Base-by-base conservation (phyloP, 192 early-diverging fungal species). In the Coemansia sp. region DNA sequence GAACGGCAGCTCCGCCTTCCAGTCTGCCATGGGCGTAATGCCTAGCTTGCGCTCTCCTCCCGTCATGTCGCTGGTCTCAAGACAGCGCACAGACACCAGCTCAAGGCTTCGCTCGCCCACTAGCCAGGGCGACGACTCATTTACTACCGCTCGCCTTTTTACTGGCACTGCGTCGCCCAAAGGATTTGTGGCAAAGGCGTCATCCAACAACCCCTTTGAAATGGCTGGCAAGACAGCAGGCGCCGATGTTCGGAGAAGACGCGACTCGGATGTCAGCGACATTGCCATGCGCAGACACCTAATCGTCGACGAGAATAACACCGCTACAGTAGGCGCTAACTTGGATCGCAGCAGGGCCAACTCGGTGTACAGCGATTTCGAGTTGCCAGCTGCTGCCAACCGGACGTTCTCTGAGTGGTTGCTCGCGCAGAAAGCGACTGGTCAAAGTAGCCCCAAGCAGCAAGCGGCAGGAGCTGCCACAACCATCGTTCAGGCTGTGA, bases 271-370 rank as follows among this genome's bases (percentile, higher is more conserved):
- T 46, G 71, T 79, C 43, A 79, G 77, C 64, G 77, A 79, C 38
- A 79, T 79, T 56, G 77, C 71, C 32, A 79, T 79, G 77, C 77
- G 71, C 64, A 70, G 32, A 17, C 71, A 79, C 53, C 25, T 79
- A 39, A 36, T 41, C 11, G 39, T 62, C 19, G 53, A 27, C 25
- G 64, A 73, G 5, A 64, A 74, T 14, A 12, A 54, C 8, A 31
- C 38, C 17, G 40, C 14, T 12, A 35, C 47, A 5, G 29, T 8
- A 27, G 41, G 14, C 6, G 14, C 27, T 5, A 45, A 0, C 11
- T 9, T 35, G 22, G 49, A 47, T 9, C 25, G 42, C 38, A 47
- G 58, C 47, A 17, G 45, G 32, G 17, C 54, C n/a, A 19, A 31
- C 42, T 41, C 57, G 17, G 15, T 42, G 4, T 19, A 46, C 22